Percentiles rank a stretch among this genome's conserved stretches.
These are phyloP conservation scores for Geotrichum macrosporum DNA, from an alignment of 1,139 yeast genomes.

Conservation along the genomic window DNA sequence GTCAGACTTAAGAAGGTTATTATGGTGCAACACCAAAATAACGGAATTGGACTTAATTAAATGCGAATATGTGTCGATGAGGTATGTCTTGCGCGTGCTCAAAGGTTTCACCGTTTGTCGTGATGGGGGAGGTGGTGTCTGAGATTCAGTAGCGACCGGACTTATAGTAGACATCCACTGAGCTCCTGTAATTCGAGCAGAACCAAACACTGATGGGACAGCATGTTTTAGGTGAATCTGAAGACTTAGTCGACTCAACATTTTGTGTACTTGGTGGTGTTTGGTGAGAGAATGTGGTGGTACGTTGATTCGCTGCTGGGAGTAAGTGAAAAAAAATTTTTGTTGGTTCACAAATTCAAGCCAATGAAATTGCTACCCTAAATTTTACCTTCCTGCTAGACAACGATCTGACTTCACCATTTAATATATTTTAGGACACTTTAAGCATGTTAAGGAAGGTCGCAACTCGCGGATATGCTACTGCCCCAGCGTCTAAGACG, in stretches of 20 bases:
- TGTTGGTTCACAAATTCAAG: too few species aligned
- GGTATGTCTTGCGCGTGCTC: slow-evolving; percentile 63
- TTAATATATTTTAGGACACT: too few species aligned
- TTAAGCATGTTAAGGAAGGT: slow-evolving; percentile 10
- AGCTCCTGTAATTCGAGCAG: not conserved
- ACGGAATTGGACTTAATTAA: slow-evolving; percentile 65
- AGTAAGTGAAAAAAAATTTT: slow-evolving; percentile 6
- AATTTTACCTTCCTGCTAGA: not conserved
- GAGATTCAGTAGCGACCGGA: not conserved
- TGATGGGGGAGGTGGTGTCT: slow-evolving; percentile 3
- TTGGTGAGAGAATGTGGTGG: not conserved
- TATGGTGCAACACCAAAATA: slow-evolving; percentile 75
- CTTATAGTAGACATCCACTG: slow-evolving; percentile 1
- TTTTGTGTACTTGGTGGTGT: not conserved
- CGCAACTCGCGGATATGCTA: slow-evolving; percentile 6
- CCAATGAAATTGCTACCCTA: slow-evolving; percentile 7
- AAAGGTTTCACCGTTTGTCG: slow-evolving; percentile 22
- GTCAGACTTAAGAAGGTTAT: slow-evolving; percentile 68
- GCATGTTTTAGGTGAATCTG: not conserved
- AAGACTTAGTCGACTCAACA: slow-evolving; percentile 11
- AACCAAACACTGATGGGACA: not conserved
- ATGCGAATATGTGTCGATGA: slow-evolving; percentile 72
- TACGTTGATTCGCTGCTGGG: slow-evolving; percentile 11
- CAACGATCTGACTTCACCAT: too few species aligned
- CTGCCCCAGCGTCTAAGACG: slow-evolving; percentile 1